Evolutionary conservation across 306 rosid species (phyloP).

Genomic region (Ormosia semicastrata): DNA sequence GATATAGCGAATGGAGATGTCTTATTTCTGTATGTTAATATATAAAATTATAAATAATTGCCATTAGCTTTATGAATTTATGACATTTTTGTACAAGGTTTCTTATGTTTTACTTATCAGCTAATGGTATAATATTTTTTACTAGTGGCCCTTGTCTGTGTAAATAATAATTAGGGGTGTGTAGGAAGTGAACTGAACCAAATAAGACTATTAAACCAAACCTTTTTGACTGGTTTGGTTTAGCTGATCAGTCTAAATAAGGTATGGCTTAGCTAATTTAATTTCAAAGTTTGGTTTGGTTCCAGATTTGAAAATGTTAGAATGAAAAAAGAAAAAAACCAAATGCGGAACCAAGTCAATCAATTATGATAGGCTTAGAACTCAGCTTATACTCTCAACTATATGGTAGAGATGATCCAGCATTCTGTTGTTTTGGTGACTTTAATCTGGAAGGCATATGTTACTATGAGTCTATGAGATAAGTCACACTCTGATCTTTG

Average conservation of each 20-base stretch:
- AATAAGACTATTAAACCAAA: not conserved
- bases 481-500: too few relatives aligned
- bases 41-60: not conserved
- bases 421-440: not conserved
- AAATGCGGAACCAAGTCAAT: not conserved
- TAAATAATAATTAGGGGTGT: not conserved
- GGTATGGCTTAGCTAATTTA: not conserved
- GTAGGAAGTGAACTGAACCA: not conserved
- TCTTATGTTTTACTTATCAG: not conserved
- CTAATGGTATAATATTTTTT: not conserved
- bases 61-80: not conserved
- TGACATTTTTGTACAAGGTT: not conserved
- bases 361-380: not conserved
- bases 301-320: not conserved
- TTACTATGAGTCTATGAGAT: too few relatives aligned
- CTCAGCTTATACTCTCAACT: not conserved
- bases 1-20: not conserved
- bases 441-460: not conserved
- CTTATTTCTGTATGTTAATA: not conserved
- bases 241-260: not conserved
- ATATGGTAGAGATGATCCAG: not conserved
- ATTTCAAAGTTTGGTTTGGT: not conserved
- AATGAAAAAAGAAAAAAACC: not conserved
- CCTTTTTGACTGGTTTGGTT: not conserved
- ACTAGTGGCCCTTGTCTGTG: not conserved